A percentile compares a stretch with the other conserved stretches of the same genome.
phyloP scores from a whole-genome alignment of 345 rosid genomes.

The Rhodomyrtus tomentosa region DNA sequence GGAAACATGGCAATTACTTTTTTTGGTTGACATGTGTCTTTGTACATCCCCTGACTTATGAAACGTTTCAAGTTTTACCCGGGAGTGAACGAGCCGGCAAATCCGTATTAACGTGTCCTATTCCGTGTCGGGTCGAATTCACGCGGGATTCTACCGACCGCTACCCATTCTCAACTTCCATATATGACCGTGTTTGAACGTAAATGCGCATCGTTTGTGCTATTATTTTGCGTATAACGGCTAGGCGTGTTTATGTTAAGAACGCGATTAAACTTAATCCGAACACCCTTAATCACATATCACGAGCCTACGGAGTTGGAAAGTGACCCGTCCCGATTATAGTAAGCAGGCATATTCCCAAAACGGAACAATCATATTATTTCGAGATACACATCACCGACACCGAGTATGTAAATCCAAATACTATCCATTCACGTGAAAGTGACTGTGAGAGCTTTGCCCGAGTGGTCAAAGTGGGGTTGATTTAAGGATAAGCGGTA shows the following conservation, averaged over 20 bases:
- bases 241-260: neutral
- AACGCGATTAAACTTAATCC: neutral
- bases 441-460: neutral
- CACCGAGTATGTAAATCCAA: neutral
- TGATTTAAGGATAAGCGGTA: neutral
- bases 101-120: neutral
- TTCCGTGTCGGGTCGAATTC: accelerated
- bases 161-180: neutral
- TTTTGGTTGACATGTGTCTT: neutral
- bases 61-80: neutral
- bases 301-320: neutral
- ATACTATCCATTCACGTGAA: neutral
- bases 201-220: accelerated
- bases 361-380: neutral
- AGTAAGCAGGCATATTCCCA: neutral
- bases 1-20: neutral
- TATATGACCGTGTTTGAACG: accelerated
- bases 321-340: neutral
- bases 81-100: accelerated
- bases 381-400: neutral
- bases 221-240: accelerated
- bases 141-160: accelerated
- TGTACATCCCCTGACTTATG: neutral
- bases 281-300: neutral
- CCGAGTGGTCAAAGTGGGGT: neutral